Evolutionary conservation across 495 filamentous ascomycete genomes (phyloP).

Genomic region (Xylaria castorea): DNA sequence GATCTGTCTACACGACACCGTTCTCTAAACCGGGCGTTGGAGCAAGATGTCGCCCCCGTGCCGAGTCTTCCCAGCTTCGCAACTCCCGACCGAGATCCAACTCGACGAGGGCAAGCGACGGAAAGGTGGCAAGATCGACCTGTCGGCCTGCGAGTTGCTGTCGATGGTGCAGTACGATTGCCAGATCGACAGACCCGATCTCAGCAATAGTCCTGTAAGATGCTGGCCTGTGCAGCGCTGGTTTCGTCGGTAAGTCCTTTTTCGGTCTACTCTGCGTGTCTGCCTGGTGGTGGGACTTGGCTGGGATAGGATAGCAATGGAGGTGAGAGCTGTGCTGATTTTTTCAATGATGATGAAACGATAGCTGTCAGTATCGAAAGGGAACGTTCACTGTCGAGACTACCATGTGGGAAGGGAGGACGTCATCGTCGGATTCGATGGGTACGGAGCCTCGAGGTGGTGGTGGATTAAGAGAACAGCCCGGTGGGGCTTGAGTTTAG

Average conservation of each 20-base stretch:
- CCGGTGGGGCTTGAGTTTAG: slow-evolving; percentile 24
- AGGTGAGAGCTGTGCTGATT: background rate
- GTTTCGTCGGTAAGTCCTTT: slow-evolving; percentile 74
- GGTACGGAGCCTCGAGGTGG: background rate
- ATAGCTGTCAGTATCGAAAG: slow-evolving; percentile 73
- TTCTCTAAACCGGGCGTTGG: background rate
- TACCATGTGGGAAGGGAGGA: slow-evolving; percentile 71
- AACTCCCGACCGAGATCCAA: slow-evolving; percentile 60
- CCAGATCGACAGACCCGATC: slow-evolving; percentile 62
- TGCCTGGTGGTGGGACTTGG: background rate
- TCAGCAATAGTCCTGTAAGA: slow-evolving; percentile 60
- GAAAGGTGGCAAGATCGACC: slow-evolving; percentile 61
- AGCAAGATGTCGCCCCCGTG: slow-evolving; percentile 65
- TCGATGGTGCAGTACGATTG: slow-evolving; percentile 87
- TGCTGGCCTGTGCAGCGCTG: slow-evolving; percentile 79
- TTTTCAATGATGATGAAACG: background rate
- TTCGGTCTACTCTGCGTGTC: background rate
- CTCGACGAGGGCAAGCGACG: slow-evolving; percentile 53
- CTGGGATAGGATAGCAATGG: background rate
- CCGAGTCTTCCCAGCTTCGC: slow-evolving; percentile 59
- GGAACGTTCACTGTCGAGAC: slow-evolving; percentile 77
- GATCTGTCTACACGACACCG: background rate
- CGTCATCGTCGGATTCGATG: slow-evolving; percentile 1
- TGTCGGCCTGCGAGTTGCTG: slow-evolving; percentile 73
- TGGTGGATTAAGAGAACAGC: background rate